phyloP scores from a whole-genome alignment of 192 early-diverging fungal genomes.

The Coemansia sp. region DNA sequence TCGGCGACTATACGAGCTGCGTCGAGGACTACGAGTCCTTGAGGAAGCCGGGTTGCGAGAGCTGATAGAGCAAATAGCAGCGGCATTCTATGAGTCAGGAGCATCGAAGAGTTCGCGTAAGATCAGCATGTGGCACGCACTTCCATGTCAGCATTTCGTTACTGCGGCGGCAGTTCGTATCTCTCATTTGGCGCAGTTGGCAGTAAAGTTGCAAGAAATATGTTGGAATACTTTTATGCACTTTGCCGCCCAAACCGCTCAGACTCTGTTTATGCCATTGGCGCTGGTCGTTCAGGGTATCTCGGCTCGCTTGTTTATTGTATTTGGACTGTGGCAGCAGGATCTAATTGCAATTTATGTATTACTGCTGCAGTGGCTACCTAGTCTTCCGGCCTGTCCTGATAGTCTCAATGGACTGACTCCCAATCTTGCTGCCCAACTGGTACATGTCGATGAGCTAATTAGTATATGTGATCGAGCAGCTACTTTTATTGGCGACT shows the following conservation, averaged over 20 bases:
- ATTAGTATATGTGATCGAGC: neutral
- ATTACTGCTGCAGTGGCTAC: slow-evolving; percentile 28
- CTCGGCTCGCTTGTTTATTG: slow-evolving; percentile 22
- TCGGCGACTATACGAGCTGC: slow-evolving; percentile 30
- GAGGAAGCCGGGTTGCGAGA: slow-evolving; percentile 9
- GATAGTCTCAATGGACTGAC: slow-evolving; percentile 15
- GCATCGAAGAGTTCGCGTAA: slow-evolving; percentile 4
- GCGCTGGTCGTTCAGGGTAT: slow-evolving; percentile 32
- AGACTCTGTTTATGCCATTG: slow-evolving; percentile 47
- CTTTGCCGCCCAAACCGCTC: slow-evolving; percentile 30
- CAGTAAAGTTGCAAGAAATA: slow-evolving; percentile 15
- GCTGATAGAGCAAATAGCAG: slow-evolving; percentile 6
- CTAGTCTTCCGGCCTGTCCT: slow-evolving; percentile 33
- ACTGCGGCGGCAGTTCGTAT: slow-evolving; percentile 19
- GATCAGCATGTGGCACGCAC: slow-evolving; percentile 14
- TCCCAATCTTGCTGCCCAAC: neutral
- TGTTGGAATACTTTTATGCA: slow-evolving; percentile 23
- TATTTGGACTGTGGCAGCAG: slow-evolving; percentile 29
- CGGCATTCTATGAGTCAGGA: slow-evolving; percentile 5
- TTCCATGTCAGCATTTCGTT: slow-evolving; percentile 27
- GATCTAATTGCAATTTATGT: slow-evolving; percentile 22
- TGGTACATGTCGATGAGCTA: neutral
- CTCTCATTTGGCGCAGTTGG: slow-evolving; percentile 18
- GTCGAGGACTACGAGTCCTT: slow-evolving; percentile 29
- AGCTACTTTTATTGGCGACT: neutral